A percentile compares a stretch with the other conserved stretches of the same genome.
Evolutionary conservation across 2,329 filamentous ascomycete genomes (phyloP).

Genomic region (Dothiorella sarmentorum): DNA sequence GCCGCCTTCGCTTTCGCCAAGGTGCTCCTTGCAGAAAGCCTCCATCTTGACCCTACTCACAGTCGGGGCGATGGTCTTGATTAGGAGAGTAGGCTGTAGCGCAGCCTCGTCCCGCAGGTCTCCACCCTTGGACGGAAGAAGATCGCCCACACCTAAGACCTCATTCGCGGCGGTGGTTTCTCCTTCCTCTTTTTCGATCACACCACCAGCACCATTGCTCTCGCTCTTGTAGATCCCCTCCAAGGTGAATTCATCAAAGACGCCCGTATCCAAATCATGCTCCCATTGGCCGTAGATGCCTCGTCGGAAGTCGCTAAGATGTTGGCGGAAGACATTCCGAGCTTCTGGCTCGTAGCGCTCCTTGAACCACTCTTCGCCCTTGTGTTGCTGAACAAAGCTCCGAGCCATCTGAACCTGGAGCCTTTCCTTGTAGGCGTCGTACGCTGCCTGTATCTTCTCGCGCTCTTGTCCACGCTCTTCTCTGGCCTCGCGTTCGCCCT

Average conservation of each 20-base stretch:
- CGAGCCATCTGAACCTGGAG: slow-evolving; percentile 74
- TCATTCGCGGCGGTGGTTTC: slow-evolving; percentile 90
- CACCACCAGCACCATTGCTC: slow-evolving; percentile 77
- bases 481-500: slow-evolving; percentile 61
- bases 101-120: slow-evolving; percentile 88
- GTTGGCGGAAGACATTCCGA: slow-evolving; percentile 67
- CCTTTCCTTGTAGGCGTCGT: slow-evolving; percentile 64
- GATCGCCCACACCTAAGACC: slow-evolving; percentile 85
- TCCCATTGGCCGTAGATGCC: slow-evolving; percentile 84
- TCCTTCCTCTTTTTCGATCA: slow-evolving; percentile 92
- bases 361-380: slow-evolving; percentile 95
- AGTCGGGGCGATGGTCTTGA: slow-evolving; percentile 96
- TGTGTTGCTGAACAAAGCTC: slow-evolving; percentile 85
- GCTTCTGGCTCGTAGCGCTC: slow-evolving; percentile 89
- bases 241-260: slow-evolving; percentile 91
- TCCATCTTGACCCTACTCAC: slow-evolving; percentile 93
- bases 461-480: slow-evolving; percentile 79
- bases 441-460: slow-evolving; percentile 68
- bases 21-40: slow-evolving; percentile 87
- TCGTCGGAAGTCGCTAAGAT: slow-evolving; percentile 76
- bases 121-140: slow-evolving; percentile 77
- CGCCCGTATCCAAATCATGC: slow-evolving; percentile 75
- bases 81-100: slow-evolving; percentile 85
- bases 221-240: slow-evolving; percentile 94
- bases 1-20: slow-evolving; percentile 85